Conservation (phyloP, 108 stramenopile species). For the Nannochloropsis salina region DNA sequence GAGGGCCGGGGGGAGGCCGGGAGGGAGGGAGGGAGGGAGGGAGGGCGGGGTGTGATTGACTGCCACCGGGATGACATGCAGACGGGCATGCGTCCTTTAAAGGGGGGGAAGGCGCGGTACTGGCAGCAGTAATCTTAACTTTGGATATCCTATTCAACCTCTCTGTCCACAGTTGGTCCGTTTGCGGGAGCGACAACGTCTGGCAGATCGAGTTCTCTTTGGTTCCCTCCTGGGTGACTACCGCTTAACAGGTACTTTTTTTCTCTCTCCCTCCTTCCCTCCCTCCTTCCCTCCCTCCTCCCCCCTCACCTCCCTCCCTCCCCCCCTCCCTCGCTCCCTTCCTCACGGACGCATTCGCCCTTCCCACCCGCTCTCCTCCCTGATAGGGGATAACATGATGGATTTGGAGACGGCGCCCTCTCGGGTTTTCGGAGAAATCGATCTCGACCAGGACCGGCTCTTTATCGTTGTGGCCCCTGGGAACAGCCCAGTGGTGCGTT, state of each 20-base stretch:
- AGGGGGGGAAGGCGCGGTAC: too few relatives aligned
- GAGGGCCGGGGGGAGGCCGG: background rate
- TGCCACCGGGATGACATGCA: too few relatives aligned
- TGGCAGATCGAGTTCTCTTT: background rate
- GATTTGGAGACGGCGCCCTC: background rate
- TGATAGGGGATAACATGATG: background rate
- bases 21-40: background rate
- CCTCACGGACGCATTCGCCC: background rate
- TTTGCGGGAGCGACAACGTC: background rate
- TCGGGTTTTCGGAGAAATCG: background rate
- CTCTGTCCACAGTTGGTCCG: background rate
- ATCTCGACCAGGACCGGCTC: background rate
- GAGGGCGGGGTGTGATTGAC: too few relatives aligned
- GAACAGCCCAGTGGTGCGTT: background rate
- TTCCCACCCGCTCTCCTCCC: background rate
- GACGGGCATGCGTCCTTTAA: too few relatives aligned
- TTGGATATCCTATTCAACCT: background rate
- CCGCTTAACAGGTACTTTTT: background rate
- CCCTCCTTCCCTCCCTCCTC: background rate
- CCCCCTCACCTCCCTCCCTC: constrained; percentile 10
- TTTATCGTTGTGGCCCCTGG: background rate
- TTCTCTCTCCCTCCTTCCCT: background rate
- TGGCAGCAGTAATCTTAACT: too few relatives aligned
- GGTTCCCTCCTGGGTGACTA: background rate
- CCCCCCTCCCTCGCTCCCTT: background rate